phyloP scores from a whole-genome alignment of 345 rosid genomes.

The Arabidopsis suecica region DNA sequence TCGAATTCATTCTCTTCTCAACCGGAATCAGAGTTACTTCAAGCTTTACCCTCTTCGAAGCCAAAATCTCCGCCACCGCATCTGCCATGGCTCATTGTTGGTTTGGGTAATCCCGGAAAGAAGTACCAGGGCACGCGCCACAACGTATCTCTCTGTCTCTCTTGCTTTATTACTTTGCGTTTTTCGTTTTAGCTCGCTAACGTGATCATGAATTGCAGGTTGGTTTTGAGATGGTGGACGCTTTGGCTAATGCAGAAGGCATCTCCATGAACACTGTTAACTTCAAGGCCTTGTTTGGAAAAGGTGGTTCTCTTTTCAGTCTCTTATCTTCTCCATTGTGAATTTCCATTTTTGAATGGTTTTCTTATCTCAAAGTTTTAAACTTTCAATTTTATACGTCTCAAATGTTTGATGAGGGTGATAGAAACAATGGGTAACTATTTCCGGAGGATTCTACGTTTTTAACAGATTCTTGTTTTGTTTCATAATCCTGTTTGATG shows the following conservation, averaged over 20 bases:
- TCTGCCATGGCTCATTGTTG: conserved; percentile 81
- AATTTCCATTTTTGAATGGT: background rate
- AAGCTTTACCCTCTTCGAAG: conserved; percentile 23
- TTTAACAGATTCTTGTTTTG: conserved; percentile 2
- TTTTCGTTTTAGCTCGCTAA: conserved; percentile 16
- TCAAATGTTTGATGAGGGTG: background rate
- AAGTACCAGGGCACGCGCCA: conserved; percentile 82
- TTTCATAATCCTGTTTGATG: background rate
- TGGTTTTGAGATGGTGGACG: conserved; percentile 90
- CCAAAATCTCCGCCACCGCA: conserved; percentile 52
- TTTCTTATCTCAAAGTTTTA: background rate
- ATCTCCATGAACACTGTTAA: conserved; percentile 68
- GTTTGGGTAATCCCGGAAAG: conserved; percentile 93
- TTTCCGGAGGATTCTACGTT: background rate
- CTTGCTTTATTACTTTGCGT: background rate
- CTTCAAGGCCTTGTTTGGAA: conserved; percentile 76
- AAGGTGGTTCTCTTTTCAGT: conserved; percentile 67
- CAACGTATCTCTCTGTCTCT: conserved; percentile 49
- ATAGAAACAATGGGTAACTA: background rate
- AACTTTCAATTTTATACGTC: conserved; percentile 2
- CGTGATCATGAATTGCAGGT: conserved; percentile 50
- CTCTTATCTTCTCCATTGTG: background rate
- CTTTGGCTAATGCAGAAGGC: conserved; percentile 88
- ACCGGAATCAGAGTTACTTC: conserved; percentile 30
- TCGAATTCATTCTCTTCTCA: conserved; percentile 28